Evolutionary conservation across 805 yeast species (phyloP).

Genomic region (Pichia nakasei): DNA sequence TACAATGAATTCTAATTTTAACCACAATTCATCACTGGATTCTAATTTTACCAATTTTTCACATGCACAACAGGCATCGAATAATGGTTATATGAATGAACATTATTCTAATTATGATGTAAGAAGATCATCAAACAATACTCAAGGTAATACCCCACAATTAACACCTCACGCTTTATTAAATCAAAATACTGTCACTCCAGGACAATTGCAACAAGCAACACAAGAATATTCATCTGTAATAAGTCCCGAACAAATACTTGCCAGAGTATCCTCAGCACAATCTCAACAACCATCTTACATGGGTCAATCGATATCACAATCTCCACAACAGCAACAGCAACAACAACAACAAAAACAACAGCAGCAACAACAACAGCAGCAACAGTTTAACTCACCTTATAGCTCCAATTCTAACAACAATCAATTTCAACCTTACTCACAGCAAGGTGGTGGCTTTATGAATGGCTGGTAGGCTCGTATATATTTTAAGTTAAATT

Average conservation of each 20-base stretch:
- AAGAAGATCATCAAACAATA: constrained; percentile 12
- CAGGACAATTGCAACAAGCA: constrained; percentile 12
- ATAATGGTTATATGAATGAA: background rate
- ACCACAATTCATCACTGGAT: background rate
- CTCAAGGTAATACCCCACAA: constrained; percentile 21
- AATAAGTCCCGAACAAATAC: constrained; percentile 28
- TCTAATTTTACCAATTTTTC: background rate
- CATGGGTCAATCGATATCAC: background rate
- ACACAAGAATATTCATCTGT: constrained; percentile 12
- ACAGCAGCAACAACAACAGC: background rate
- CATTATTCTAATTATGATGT: background rate
- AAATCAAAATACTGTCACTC: constrained; percentile 10
- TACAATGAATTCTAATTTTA: background rate
- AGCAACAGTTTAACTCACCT: background rate
- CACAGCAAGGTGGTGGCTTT: background rate
- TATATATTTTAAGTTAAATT: too few species aligned
- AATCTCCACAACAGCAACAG: background rate
- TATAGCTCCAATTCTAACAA: background rate
- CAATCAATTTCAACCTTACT: background rate
- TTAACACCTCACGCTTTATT: constrained; percentile 23
- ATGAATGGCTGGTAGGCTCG: constrained; percentile 7
- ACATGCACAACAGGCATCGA: background rate
- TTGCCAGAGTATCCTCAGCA: constrained; percentile 20
- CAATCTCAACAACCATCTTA: background rate
- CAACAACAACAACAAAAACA: background rate